Evolutionary conservation across 805 yeast genomes (phyloP).

Genomic region (Candida tibetensis): DNA sequence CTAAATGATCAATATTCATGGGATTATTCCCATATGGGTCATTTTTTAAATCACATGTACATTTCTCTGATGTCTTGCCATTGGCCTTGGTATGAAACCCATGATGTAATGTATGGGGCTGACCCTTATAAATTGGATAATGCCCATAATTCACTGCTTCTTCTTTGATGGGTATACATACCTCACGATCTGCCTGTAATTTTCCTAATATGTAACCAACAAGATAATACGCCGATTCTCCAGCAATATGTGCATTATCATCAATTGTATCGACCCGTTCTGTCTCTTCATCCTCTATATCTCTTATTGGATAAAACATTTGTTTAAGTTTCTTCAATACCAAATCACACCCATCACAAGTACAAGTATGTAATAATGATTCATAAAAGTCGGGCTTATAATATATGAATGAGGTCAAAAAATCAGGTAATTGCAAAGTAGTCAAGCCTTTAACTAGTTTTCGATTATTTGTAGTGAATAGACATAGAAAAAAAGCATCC

Average conservation of each 20-base stretch:
- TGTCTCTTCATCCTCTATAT: constrained; percentile 5
- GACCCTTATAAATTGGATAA: constrained; percentile 36
- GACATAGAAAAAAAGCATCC: constrained; percentile 34
- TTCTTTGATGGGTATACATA: constrained; percentile 33
- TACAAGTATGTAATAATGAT: constrained; percentile 34
- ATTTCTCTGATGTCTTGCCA: constrained; percentile 8
- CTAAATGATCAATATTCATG: constrained; percentile 30
- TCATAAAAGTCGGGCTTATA: constrained; percentile 36
- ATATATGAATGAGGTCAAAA: constrained; percentile 35
- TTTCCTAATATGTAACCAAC: constrained; percentile 34
- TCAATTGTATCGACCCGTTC: constrained; percentile 3
- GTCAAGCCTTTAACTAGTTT: constrained; percentile 14
- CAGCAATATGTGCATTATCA: not conserved
- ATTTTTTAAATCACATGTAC: constrained; percentile 20
- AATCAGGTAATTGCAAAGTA: constrained; percentile 32
- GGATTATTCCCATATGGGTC: constrained; percentile 23
- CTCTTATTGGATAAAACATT: constrained; percentile 21
- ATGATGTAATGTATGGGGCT: constrained; percentile 32
- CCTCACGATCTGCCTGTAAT: constrained; percentile 36
- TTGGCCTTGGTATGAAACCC: constrained; percentile 23
- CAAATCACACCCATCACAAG: constrained; percentile 34
- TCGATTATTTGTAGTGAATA: constrained; percentile 12
- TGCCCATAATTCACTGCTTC: constrained; percentile 18
- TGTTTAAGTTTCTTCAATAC: constrained; percentile 22
- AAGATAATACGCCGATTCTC: constrained; percentile 29